Conservation (phyloP, 805 yeast species). For the Wickerhamomyces bisporus region DNA sequence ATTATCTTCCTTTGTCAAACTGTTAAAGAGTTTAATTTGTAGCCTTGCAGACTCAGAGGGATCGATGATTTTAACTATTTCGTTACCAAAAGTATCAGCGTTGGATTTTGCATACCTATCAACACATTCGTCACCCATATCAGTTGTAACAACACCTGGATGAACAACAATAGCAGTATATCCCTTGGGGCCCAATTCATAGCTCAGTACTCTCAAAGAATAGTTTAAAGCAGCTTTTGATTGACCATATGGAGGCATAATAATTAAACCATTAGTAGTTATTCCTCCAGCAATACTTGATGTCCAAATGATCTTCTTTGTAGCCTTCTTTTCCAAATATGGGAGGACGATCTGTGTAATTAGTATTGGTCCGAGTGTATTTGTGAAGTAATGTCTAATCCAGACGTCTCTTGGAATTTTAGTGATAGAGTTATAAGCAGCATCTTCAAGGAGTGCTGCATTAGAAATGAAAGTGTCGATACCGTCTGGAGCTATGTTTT, state of each 20-base stretch:
- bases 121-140: slow-evolving; percentile 18
- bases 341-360: slow-evolving; percentile 18
- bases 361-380: slow-evolving; percentile 23
- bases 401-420: not conserved
- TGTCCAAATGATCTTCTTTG: slow-evolving; percentile 24
- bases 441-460: slow-evolving; percentile 19
- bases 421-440: not conserved
- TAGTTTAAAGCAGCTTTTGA: slow-evolving; percentile 36
- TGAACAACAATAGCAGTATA: slow-evolving; percentile 28
- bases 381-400: slow-evolving; percentile 16
- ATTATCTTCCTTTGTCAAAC: slow-evolving; percentile 19
- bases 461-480: slow-evolving; percentile 25
- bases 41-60: slow-evolving; percentile 10
- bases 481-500: slow-evolving; percentile 13
- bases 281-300: slow-evolving; percentile 26
- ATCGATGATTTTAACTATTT: too few species aligned
- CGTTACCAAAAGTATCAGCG: too few species aligned
- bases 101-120: too few species aligned
- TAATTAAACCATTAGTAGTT: slow-evolving; percentile 5
- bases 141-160: slow-evolving; percentile 36
- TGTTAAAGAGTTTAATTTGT: slow-evolving; percentile 16
- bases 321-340: slow-evolving; percentile 14
- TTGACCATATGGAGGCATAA: slow-evolving; percentile 29
- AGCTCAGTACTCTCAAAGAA: slow-evolving; percentile 22
- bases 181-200: slow-evolving; percentile 23